phyloP scores from a whole-genome alignment of 768 basidiomycete species.

The Gymnopilus junonius region DNA sequence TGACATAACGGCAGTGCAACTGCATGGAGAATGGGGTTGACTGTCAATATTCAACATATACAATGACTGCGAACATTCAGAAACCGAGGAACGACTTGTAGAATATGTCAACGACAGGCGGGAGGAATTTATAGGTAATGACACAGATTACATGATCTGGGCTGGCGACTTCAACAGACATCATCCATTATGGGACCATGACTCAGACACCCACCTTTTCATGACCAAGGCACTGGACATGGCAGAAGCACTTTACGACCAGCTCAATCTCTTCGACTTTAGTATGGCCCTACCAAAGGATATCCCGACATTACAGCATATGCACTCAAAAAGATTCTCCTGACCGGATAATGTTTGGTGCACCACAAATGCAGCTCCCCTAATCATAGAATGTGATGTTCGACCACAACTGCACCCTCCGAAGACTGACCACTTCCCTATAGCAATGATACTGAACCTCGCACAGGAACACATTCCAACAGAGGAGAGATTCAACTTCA shows the following conservation, averaged over 20 bases:
- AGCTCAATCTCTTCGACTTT: slow-evolving; percentile 32
- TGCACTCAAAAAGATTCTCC: slow-evolving; percentile 34
- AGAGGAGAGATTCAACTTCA: slow-evolving; percentile 15
- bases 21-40: slow-evolving; percentile 16
- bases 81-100: slow-evolving; percentile 17
- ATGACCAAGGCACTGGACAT: slow-evolving; percentile 23
- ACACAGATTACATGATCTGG: slow-evolving; percentile 30
- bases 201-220: slow-evolving; percentile 37
- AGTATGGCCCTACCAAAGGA: slow-evolving; percentile 36
- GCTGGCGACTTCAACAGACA: slow-evolving; percentile 46
- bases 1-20: slow-evolving; percentile 31
- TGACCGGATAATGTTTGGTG: slow-evolving; percentile 50
- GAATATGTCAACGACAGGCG: neutral
- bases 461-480: neutral
- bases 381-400: slow-evolving; percentile 33
- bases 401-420: slow-evolving; percentile 15
- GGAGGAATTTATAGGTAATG: neutral
- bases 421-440: slow-evolving; percentile 45
- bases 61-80: slow-evolving; percentile 32
- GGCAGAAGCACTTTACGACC: slow-evolving; percentile 29
- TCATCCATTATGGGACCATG: slow-evolving; percentile 43
- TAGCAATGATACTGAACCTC: slow-evolving; percentile 34
- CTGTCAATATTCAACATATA: slow-evolving; percentile 43
- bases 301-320: slow-evolving; percentile 36
- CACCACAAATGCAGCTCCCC: slow-evolving; percentile 13